phyloP scores from a whole-genome alignment of 495 filamentous ascomycete genomes.

The Penicillium longicatenatum region DNA sequence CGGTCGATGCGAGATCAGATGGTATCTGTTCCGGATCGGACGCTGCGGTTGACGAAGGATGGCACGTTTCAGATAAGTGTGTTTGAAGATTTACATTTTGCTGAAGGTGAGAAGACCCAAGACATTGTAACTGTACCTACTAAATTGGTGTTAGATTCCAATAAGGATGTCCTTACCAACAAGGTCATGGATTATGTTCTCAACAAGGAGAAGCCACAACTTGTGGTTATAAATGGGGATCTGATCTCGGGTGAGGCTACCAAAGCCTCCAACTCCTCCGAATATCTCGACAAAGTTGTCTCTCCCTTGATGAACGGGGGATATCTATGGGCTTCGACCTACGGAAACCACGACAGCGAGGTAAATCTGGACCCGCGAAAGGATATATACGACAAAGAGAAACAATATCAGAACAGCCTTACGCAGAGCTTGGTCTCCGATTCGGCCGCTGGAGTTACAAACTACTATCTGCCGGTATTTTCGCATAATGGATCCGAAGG shows the following conservation, averaged over 20 bases:
- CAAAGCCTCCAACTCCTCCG: constrained; percentile 55
- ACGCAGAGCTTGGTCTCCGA: constrained; percentile 51
- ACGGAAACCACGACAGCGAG: constrained; percentile 74
- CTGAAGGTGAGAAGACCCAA: constrained; percentile 53
- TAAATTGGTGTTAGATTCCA: constrained; percentile 10
- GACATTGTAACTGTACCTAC: not conserved
- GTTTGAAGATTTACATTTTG: constrained; percentile 71
- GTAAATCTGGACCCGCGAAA: constrained; percentile 56
- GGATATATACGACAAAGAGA: constrained; percentile 57
- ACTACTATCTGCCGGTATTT: constrained; percentile 66
- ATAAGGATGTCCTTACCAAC: constrained; percentile 56
- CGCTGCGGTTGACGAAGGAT: constrained; percentile 32
- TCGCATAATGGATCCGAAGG: constrained; percentile 12
- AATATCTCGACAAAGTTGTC: constrained; percentile 64
- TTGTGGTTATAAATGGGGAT: constrained; percentile 75
- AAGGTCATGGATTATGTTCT: constrained; percentile 63
- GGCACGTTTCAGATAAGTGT: constrained; percentile 55
- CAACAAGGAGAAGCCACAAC: constrained; percentile 53
- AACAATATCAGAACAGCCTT: constrained; percentile 51
- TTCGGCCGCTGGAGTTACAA: constrained; percentile 59
- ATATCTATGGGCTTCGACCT: constrained; percentile 66
- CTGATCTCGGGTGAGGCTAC: constrained; percentile 71
- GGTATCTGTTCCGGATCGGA: constrained; percentile 1
- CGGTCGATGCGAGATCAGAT: not conserved
- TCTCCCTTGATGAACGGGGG: constrained; percentile 53